These are phyloP conservation scores for Talaromyces wortmannii DNA, from an alignment of 495 filamentous ascomycete genomes.

Conservation along the genomic window DNA sequence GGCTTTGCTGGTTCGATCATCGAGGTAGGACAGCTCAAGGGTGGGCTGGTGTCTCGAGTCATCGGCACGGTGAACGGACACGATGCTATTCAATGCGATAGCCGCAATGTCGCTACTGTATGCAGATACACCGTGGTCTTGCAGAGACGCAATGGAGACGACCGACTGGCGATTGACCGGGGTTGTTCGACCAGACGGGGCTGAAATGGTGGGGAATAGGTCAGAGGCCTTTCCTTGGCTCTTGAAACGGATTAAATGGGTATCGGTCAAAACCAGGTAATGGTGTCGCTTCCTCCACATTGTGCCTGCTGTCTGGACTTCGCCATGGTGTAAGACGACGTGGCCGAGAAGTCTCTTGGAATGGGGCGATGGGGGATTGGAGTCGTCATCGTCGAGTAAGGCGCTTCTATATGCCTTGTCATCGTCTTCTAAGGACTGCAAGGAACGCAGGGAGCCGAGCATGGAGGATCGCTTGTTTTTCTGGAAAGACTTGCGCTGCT, in stretches of 20 bases:
- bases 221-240: slow-evolving; percentile 65
- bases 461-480: slow-evolving; percentile 41
- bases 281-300: slow-evolving; percentile 82
- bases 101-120: slow-evolving; percentile 43
- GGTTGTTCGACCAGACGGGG: slow-evolving; percentile 30
- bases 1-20: slow-evolving; percentile 60
- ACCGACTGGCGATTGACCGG: slow-evolving; percentile 44
- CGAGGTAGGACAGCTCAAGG: slow-evolving; percentile 70
- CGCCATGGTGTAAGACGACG: slow-evolving; percentile 59
- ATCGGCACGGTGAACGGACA: slow-evolving; percentile 74
- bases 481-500: slow-evolving; percentile 37
- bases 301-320: slow-evolving; percentile 72
- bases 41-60: slow-evolving; percentile 72
- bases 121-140: slow-evolving; percentile 49
- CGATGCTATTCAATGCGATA: slow-evolving; percentile 65
- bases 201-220: slow-evolving; percentile 47
- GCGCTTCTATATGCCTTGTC: slow-evolving; percentile 31
- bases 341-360: slow-evolving; percentile 31
- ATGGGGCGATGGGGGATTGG: slow-evolving; percentile 9
- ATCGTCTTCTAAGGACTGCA: slow-evolving; percentile 44
- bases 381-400: slow-evolving; percentile 23
- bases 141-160: slow-evolving; percentile 52
- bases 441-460: slow-evolving; percentile 51
- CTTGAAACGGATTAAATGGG: slow-evolving; percentile 77
- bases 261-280: slow-evolving; percentile 85